Percentiles rank a stretch among this genome's conserved stretches.
phyloP scores from a whole-genome alignment of 371 early-diverging fungal genomes.

The Mortierella sp. region DNA sequence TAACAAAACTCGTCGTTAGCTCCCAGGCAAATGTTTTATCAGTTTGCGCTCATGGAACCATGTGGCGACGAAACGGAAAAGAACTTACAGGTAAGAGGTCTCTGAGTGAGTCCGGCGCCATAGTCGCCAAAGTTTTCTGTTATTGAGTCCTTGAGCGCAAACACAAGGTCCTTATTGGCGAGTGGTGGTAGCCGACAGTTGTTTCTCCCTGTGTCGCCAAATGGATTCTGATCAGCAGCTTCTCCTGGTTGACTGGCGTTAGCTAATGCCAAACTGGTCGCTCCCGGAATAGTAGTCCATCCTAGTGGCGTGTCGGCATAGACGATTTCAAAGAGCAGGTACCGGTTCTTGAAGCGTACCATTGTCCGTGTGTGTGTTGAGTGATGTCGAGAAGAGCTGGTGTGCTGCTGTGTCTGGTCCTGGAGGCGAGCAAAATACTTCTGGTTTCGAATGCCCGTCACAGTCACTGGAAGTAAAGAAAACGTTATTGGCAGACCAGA shows the following conservation, averaged over 20 bases:
- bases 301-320: conserved; percentile 54
- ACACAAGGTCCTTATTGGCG: conserved; percentile 34
- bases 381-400: conserved; percentile 6
- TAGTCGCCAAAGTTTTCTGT: conserved; percentile 73
- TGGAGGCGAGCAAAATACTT: neutral
- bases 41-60: neutral
- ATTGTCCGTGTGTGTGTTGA: conserved; percentile 37
- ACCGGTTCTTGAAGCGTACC: conserved; percentile 79
- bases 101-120: conserved; percentile 62
- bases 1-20: neutral
- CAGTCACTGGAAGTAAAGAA: neutral
- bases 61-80: neutral
- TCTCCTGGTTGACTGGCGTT: conserved; percentile 20
- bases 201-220: conserved; percentile 54
- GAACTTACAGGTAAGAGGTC: conserved; percentile 59
- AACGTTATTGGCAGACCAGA: neutral
- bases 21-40: neutral
- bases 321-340: conserved; percentile 67
- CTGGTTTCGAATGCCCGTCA: neutral
- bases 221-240: conserved; percentile 52
- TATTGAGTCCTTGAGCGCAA: conserved; percentile 59
- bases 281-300: conserved; percentile 49
- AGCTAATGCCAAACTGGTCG: conserved; percentile 14
- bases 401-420: neutral
- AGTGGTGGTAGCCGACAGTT: conserved; percentile 49